Percentiles rank a stretch among this genome's conserved stretches.
phyloP scores from a whole-genome alignment of 495 filamentous ascomycete genomes.

The Trichodelitschia bisporula region DNA sequence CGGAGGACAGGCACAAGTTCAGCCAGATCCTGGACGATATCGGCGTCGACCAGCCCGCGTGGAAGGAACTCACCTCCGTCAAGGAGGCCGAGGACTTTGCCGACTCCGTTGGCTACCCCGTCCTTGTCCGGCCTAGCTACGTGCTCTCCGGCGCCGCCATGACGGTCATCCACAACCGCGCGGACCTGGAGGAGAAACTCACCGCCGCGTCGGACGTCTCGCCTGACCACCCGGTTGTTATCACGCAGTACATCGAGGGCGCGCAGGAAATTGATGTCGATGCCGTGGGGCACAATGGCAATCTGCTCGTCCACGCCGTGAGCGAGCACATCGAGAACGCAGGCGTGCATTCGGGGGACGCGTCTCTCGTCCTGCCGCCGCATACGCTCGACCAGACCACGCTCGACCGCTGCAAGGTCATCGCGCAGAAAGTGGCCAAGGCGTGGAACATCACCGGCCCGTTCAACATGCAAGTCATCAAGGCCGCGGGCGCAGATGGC shows the following conservation, averaged over 20 bases:
- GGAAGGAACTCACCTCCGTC: conserved; percentile 88
- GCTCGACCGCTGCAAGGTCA: conserved; percentile 74
- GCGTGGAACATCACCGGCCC: conserved; percentile 93
- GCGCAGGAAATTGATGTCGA: conserved; percentile 97
- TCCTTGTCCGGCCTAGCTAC: conserved; percentile 83
- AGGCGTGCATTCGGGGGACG: conserved; percentile 91
- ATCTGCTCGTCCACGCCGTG: conserved; percentile 75
- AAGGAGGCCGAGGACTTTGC: conserved; percentile 71
- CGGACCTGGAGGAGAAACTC: conserved; percentile 73
- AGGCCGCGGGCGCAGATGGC: conserved; percentile 44
- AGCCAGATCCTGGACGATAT: conserved; percentile 91
- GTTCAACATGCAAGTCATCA: conserved; percentile 99
- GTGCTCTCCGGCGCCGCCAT: conserved; percentile 93
- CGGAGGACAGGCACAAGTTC: conserved; percentile 95
- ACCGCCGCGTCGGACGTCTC: conserved; percentile 76
- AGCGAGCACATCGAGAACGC: conserved; percentile 93
- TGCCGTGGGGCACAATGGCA: conserved; percentile 70
- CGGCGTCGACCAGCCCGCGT: conserved; percentile 87
- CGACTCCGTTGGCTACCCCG: conserved; percentile 64
- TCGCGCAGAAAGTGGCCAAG: conserved; percentile 86
- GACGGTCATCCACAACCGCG: conserved; percentile 80
- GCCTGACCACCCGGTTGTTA: conserved; percentile 87
- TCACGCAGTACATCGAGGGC: conserved; percentile 95
- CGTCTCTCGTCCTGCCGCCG: conserved; percentile 75
- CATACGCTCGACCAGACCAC: conserved; percentile 45